These are phyloP conservation scores for Aspergillus brasiliensis DNA, from an alignment of 2,329 filamentous ascomycete genomes.

Conservation along the genomic window DNA sequence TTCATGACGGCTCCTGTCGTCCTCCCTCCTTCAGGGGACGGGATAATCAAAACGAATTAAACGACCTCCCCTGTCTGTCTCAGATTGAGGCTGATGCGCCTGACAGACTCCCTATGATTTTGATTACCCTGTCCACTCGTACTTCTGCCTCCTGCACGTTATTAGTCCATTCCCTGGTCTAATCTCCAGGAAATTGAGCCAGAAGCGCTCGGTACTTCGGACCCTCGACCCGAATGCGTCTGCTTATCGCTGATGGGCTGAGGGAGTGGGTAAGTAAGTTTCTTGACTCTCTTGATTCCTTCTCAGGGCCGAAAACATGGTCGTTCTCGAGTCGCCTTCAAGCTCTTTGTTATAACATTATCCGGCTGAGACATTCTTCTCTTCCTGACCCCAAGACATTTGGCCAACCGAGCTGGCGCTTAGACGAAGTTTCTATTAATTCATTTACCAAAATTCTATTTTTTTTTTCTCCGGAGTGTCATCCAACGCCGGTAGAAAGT, in stretches of 20 bases:
- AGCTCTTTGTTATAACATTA: background rate
- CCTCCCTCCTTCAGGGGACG: background rate
- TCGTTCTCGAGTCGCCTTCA: background rate
- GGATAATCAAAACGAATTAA: background rate
- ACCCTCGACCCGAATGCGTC: background rate
- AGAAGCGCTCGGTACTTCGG: background rate
- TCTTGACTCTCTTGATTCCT: background rate
- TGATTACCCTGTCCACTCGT: background rate
- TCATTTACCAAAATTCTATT: background rate
- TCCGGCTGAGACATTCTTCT: slow-evolving; percentile 6
- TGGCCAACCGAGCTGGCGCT: slow-evolving; percentile 2
- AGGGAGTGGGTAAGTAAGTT: background rate
- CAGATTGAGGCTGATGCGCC: slow-evolving; percentile 4
- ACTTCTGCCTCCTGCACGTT: background rate
- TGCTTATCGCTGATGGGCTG: background rate
- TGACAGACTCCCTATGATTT: background rate
- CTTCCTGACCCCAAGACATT: slow-evolving; percentile 6
- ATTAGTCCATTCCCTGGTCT: background rate
- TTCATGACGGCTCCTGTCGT: background rate
- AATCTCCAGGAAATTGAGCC: background rate
- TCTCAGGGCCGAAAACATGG: background rate
- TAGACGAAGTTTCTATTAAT: background rate
- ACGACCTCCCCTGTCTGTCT: slow-evolving; percentile 1
- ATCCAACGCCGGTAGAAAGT: background rate
- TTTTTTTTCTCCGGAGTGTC: background rate